Base-by-base conservation (phyloP, 1,284 basidiomycete genomes). In the Moesziomyces globuligerus region DNA sequence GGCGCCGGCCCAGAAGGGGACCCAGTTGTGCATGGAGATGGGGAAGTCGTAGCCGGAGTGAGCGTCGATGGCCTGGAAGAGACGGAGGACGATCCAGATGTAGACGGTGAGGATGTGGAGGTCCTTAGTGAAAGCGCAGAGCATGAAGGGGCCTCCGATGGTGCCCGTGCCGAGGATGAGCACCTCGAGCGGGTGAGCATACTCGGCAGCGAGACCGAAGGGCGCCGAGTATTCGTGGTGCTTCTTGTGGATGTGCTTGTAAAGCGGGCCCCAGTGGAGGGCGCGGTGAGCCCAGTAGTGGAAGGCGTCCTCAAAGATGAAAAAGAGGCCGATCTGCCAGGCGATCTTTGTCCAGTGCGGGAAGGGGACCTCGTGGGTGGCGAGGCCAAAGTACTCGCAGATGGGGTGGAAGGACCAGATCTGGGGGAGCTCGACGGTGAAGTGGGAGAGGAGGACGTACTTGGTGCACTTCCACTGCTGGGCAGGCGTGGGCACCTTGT, bases 391-490 rank as follows among this genome's bases (percentile, higher is more conserved):
- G 66, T 86, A 85, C 81, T 94, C 92, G 48, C 93, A 94, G 79
- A 95, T 73, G 10, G 94, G 95, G 84, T 98, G 94, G 89, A 98
- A 98, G 47, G 93, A 85, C 91, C 91, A 94, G 79, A 98, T 98
- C 89, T 97, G 80, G 15, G 95, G 95, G 11, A 94, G 86, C 84
- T 98, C 95, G 73, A 97, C 90, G 36, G 94, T 95, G 82, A 98
- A 96, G 84, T 98, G 96, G 13, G 92, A 94, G 81, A 93, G 89
- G 7, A 98, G 87, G 26, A 98, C 95, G 78, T 90, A 89, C 85
- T 94, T 95, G 34, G 93, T 96, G 86, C 94, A 97, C 70, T 93
- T 90, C 93, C 93, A 96, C 83, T 98, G 93, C 82, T 97, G 92
- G 58, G 86, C 85, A 0, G 87, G 74, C 1, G 92, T 89, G 4